phyloP scores from a whole-genome alignment of 306 rosid species.

The Trifolium fragiferum region DNA sequence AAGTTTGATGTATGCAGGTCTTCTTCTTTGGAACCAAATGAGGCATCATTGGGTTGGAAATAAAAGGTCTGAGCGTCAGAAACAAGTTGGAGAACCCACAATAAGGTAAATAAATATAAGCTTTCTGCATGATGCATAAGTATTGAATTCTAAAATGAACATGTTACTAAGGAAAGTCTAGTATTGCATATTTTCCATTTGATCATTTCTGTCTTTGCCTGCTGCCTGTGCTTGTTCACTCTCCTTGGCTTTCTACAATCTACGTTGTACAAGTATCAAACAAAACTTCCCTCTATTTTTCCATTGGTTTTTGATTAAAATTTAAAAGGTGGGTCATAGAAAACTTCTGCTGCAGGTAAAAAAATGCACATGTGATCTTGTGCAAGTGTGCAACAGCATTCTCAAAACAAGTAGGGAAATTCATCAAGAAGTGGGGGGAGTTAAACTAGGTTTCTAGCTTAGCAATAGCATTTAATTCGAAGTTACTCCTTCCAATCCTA shows the following conservation, averaged over 20 bases:
- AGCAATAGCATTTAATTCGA: conserved; percentile 23
- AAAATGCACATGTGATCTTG: not conserved
- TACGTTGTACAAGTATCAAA: not conserved
- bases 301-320: too few relatives aligned
- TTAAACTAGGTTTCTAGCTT: conserved; percentile 10
- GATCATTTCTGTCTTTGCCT: conserved; percentile 8
- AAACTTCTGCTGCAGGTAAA: not conserved
- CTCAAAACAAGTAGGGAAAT: not conserved
- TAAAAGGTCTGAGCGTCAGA: conserved; percentile 43
- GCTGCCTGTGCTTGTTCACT: conserved; percentile 3
- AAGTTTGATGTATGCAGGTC: conserved; percentile 61
- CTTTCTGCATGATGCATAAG: conserved; percentile 19
- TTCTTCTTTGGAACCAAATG: conserved; percentile 74
- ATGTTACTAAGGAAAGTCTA: not conserved
- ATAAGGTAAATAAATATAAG: conserved; percentile 61
- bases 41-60: conserved; percentile 81
- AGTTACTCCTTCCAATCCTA: not conserved
- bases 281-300: not conserved
- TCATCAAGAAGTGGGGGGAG: not conserved
- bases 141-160: conserved; percentile 21
- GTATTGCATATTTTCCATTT: conserved; percentile 29
- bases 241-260: conserved; percentile 9
- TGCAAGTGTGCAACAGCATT: not conserved
- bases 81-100: conserved; percentile 59
- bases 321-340: not conserved